Evolutionary conservation across 2,329 filamentous ascomycete genomes (phyloP), one percentile per base, ranked within the genome.

Genomic region (Aspergillus pseudoterreus): DNA sequence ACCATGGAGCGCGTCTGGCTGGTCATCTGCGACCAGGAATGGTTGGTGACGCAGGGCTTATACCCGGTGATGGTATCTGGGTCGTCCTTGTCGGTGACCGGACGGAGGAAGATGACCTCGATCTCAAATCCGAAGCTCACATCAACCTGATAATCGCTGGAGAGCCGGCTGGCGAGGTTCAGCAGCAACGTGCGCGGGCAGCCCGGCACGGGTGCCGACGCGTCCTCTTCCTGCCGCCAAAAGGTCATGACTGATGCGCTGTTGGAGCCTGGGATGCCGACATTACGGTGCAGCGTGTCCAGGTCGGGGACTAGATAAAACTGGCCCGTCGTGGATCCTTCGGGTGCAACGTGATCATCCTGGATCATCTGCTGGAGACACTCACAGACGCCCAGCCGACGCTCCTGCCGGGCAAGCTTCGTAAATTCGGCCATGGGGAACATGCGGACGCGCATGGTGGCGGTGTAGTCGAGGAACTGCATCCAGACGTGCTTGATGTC

Each of bases 51-150:
- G n/a, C 78, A 65, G 0, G 86, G 39, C 17, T 19, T 42, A n/a
- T 42, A 17, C 5, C 6, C 11, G 17, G 39, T 19, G 39, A 21
- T 42, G 1, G 70, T 60, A 54, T 75, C 67, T 2, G 63, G 56
- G 9, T 64, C 57, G 1, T 56, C 57, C 14, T 67, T 56, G 22
- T 69, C 60, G 6, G 63, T 59, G 32, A 69, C 62, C 17, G 78
- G 77, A 38, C 78, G 77, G 57, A 92, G 74, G 57, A 95, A 84
- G 1, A 88, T 78, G 9, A 94, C 82, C 68, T 95, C 90, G 38
- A 95, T 83, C 68, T 95, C 90, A 58, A 94, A 95, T 0, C 90
- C 90, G 14, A 90, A 70, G 0, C 85, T 75, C 44, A 91, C 82
- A 76, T 69, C 2, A 90, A 74, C 1, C 77, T 75, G 35, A 22